Conservation (phyloP, 2,329 filamentous ascomycete genomes). For the Lecanoromycetidae sp. region DNA sequence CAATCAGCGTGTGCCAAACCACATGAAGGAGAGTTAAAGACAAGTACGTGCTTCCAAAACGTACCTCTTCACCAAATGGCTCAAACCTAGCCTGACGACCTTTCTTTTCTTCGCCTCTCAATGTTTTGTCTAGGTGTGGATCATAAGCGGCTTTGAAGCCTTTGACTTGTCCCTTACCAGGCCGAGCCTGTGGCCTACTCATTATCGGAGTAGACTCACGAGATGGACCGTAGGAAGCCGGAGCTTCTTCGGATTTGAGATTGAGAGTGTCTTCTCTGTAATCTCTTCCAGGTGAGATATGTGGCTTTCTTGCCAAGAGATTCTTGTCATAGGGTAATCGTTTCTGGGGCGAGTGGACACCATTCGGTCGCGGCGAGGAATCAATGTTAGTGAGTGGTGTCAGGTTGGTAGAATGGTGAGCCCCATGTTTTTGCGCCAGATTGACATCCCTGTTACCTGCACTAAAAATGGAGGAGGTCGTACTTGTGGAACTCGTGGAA, state of each 20-base stretch:
- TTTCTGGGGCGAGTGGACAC: conserved; percentile 38
- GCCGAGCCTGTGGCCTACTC: conserved; percentile 38
- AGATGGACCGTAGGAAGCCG: conserved; percentile 14
- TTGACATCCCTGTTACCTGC: conserved; percentile 38
- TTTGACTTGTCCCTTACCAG: conserved; percentile 40
- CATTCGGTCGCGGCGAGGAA: conserved; percentile 49
- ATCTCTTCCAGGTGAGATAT: background rate
- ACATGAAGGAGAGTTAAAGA: background rate
- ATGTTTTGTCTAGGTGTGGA: conserved; percentile 48
- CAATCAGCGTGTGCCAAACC: conserved; percentile 1
- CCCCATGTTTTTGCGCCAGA: conserved; percentile 45
- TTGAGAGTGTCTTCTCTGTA: background rate
- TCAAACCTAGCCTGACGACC: conserved; percentile 39
- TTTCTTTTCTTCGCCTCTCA: conserved; percentile 44
- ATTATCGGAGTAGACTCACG: conserved; percentile 30
- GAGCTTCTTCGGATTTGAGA: background rate
- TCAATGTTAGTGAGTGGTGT: conserved; percentile 56
- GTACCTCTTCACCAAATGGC: conserved; percentile 38
- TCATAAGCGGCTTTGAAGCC: conserved; percentile 51
- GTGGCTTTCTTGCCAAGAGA: background rate
- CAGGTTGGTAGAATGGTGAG: conserved; percentile 41
- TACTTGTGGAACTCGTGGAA: conserved; percentile 61
- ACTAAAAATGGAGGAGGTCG: conserved; percentile 60
- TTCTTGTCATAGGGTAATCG: conserved; percentile 2
- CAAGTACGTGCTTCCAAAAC: conserved; percentile 25